phyloP scores from a whole-genome alignment of 2,329 filamentous ascomycete genomes.

The Byssothecium circinans region DNA sequence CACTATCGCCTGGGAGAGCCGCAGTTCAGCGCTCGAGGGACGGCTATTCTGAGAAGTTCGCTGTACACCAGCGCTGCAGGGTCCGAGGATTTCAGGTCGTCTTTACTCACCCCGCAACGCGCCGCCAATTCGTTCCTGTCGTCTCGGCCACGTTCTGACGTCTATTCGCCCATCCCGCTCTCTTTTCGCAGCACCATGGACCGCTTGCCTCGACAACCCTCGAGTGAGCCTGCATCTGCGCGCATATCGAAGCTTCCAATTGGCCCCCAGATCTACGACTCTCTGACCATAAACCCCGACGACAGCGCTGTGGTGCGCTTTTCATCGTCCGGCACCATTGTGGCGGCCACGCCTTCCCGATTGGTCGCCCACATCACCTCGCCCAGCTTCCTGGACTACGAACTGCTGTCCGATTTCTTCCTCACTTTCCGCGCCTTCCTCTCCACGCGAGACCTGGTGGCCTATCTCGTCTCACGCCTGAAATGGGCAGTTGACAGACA shows the following conservation, averaged over 20 bases:
- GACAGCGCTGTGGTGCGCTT: slow-evolving; percentile 82
- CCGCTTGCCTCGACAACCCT: slow-evolving; percentile 34
- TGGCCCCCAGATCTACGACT: slow-evolving; percentile 75
- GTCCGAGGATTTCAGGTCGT: slow-evolving; percentile 69
- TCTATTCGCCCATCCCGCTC: slow-evolving; percentile 38
- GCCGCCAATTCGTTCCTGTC: slow-evolving; percentile 40
- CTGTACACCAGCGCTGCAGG: slow-evolving; percentile 69
- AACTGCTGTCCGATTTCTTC: slow-evolving; percentile 96
- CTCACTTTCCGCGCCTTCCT: slow-evolving; percentile 91
- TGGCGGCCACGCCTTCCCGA: slow-evolving; percentile 85
- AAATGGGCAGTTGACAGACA: slow-evolving; percentile 80
- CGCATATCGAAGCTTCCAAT: slow-evolving; percentile 43
- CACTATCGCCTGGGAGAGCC: slow-evolving; percentile 82
- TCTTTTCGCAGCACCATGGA: slow-evolving; percentile 42
- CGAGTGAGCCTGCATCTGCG: slow-evolving; percentile 36
- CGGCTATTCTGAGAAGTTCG: slow-evolving; percentile 77
- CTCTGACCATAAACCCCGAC: slow-evolving; percentile 78
- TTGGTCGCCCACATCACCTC: slow-evolving; percentile 97
- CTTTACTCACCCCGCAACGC: slow-evolving; percentile 52
- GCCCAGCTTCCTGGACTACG: slow-evolving; percentile 92
- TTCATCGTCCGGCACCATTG: slow-evolving; percentile 72
- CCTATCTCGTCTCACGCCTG: slow-evolving; percentile 81
- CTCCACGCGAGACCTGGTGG: slow-evolving; percentile 72
- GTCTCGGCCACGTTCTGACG: slow-evolving; percentile 41
- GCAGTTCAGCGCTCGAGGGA: slow-evolving; percentile 75